phyloP scores from a whole-genome alignment of 805 yeast genomes.

The Ogataea corticis region DNA sequence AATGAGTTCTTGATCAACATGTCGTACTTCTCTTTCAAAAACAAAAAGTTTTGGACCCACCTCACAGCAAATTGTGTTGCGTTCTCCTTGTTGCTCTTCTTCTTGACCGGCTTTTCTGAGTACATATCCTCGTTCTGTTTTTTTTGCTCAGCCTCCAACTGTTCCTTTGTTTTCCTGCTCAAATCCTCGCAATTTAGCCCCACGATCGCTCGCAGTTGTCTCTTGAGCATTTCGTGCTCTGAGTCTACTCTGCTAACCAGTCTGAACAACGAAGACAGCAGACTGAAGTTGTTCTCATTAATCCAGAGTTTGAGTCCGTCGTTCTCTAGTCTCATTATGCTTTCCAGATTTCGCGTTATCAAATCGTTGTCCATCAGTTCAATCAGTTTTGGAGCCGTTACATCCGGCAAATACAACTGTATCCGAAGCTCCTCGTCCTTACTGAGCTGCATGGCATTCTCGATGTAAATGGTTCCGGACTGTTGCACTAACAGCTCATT shows the following conservation, averaged over 20 bases:
- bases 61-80: slow-evolving; percentile 57
- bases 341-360: slow-evolving; percentile 55
- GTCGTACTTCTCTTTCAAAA: slow-evolving; percentile 51
- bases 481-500: slow-evolving; percentile 41
- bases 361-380: slow-evolving; percentile 59
- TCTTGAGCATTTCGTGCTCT: slow-evolving; percentile 49
- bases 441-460: slow-evolving; percentile 51
- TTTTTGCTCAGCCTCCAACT: slow-evolving; percentile 17
- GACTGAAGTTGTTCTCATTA: slow-evolving; percentile 42
- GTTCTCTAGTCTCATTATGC: slow-evolving; percentile 49
- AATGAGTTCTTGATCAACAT: slow-evolving; percentile 49
- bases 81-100: slow-evolving; percentile 31
- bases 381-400: slow-evolving; percentile 53
- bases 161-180: slow-evolving; percentile 29
- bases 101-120: slow-evolving; percentile 17
- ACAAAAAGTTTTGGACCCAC: slow-evolving; percentile 65
- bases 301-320: slow-evolving; percentile 65
- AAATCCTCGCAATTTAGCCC: slow-evolving; percentile 46
- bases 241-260: slow-evolving; percentile 55
- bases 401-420: slow-evolving; percentile 51
- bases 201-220: slow-evolving; percentile 48
- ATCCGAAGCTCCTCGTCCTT: slow-evolving; percentile 63
- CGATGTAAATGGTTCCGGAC: slow-evolving; percentile 57
- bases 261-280: slow-evolving; percentile 48
- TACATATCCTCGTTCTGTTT: slow-evolving; percentile 20